Evolutionary conservation across 768 basidiomycete genomes (phyloP).

Genomic region (Mycena galericulata): DNA sequence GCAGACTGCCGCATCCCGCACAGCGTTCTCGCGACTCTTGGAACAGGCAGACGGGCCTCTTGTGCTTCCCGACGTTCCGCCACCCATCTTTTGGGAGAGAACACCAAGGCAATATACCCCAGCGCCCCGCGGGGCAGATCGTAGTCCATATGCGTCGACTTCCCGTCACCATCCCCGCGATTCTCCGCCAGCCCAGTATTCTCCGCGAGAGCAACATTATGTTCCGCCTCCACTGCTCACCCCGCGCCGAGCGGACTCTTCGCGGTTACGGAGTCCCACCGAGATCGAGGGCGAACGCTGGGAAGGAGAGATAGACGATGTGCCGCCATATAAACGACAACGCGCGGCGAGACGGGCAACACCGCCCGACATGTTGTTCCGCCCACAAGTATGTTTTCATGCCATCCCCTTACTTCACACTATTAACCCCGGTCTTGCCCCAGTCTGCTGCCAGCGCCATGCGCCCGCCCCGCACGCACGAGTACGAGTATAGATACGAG

Average conservation of each 20-base stretch:
- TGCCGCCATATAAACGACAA: slow-evolving; percentile 24
- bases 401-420: neutral
- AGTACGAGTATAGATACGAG: neutral
- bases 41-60: slow-evolving; percentile 11
- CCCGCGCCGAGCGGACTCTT: slow-evolving; percentile 8
- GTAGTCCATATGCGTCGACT: neutral
- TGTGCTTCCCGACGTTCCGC: neutral
- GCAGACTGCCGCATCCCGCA: slow-evolving; percentile 28
- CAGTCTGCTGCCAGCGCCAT: slow-evolving; percentile 3
- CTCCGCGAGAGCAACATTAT: slow-evolving; percentile 1
- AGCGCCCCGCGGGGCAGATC: neutral
- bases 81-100: neutral
- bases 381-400: neutral
- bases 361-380: neutral
- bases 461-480: neutral
- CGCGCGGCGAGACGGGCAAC: neutral
- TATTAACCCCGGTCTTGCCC: neutral
- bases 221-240: neutral
- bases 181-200: neutral
- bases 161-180: neutral
- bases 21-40: slow-evolving; percentile 27
- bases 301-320: neutral
- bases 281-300: neutral
- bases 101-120: neutral
- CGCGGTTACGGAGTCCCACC: slow-evolving; percentile 3